Base-by-base conservation (phyloP, 2,329 filamentous ascomycete species). In the Stylonectria norvegica region DNA sequence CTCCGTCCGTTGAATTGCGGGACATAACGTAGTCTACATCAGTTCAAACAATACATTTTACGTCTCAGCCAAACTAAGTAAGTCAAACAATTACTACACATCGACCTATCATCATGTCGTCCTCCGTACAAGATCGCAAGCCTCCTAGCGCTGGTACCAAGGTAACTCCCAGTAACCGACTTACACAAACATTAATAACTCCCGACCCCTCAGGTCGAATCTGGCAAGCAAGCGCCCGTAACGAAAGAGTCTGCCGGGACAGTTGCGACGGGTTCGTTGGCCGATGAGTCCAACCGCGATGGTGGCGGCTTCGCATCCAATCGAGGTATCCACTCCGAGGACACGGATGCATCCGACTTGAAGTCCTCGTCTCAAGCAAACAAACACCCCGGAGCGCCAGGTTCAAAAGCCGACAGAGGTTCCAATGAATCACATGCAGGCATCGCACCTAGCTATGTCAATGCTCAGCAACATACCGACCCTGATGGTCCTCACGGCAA, bases 231-330 rank as follows among this genome's bases (percentile, higher is more conserved):
- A 33, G 70, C 77, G 31, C 75, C 78, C 19, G 40, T 57, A 1
- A 75, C 72, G 43, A 60, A 68, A 12, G 87, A 93, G 62, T 68
- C 73, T 11, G 69, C 83, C 5, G 88, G 88, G 37, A 55, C 71
- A 18, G 73, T 91, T 2, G 67, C 75, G 31, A 69, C 75, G 11
- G 85, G 85, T 64, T 91, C 86, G 5, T 79, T 94, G 5, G 88
- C 88, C 9, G 83, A 80, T 43, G 83, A 91, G 56, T 93, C 86
- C 0, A 65, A 79, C 43, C 67, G 71, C 33, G 52, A 68, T 16
- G 73, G 73, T 42, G 86, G 85, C 49, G 67, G 62, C 10, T 88
- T 86, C 54, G 67, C 74, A 28, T 61, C 73, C 41, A 86, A 87
- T 64, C 68, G 71, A 17, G 69, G 74, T 46, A 70, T 72, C 14